These are phyloP conservation scores for Malassezia psittaci DNA, from an alignment of 1,284 basidiomycete genomes.

Conservation along the genomic window DNA sequence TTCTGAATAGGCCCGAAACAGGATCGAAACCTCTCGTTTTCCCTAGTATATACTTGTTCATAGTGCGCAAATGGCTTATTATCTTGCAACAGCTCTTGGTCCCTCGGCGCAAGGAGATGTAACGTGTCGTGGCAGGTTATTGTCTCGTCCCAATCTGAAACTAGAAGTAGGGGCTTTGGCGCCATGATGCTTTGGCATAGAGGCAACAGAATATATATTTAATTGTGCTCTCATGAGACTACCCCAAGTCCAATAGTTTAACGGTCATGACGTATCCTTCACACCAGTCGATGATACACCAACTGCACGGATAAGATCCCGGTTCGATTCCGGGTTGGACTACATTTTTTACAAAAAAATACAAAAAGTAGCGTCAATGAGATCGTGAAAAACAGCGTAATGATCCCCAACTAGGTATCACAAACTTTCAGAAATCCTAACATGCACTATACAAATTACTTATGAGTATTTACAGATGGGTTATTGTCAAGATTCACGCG, in stretches of 20 bases:
- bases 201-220: background rate
- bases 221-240: background rate
- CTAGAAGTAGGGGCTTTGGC: slow-evolving; percentile 16
- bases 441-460: no score
- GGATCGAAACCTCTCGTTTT: slow-evolving; percentile 15
- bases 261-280: slow-evolving; percentile 22
- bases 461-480: no score
- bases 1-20: slow-evolving; percentile 8
- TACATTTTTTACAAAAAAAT: slow-evolving; percentile 12
- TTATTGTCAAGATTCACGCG: background rate
- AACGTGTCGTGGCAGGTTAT: slow-evolving; percentile 39
- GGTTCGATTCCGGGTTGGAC: slow-evolving; percentile 23
- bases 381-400: background rate
- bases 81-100: background rate
- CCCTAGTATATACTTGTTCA: slow-evolving; percentile 24
- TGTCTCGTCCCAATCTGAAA: slow-evolving; percentile 46
- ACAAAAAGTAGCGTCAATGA: background rate
- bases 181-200: background rate
- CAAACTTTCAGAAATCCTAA: no score
- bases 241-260: slow-evolving; percentile 9
- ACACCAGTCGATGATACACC: slow-evolving; percentile 4
- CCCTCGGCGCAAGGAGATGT: slow-evolving; percentile 27
- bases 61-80: slow-evolving; percentile 23
- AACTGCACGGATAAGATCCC: slow-evolving; percentile 18
- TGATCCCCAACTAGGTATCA: no score